Base-by-base conservation (phyloP, 495 filamentous ascomycete genomes). In the Choiromyces venosus region DNA sequence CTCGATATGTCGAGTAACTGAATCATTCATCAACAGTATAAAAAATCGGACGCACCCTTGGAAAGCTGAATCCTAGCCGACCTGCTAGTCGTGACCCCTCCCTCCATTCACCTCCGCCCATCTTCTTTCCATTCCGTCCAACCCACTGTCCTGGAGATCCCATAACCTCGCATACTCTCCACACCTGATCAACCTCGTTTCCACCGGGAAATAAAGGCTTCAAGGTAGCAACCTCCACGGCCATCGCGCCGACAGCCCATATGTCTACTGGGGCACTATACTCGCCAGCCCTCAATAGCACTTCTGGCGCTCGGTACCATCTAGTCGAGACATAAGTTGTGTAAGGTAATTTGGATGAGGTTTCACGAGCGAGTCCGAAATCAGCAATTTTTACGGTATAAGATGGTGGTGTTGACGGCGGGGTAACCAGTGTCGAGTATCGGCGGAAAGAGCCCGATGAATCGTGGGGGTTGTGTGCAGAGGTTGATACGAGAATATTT, bases 91-190 rank as follows among this genome's bases (percentile, higher is more conserved):
- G 88, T 71, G 92, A 93, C 44, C 96, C 96, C 76, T 99, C 96
- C 79, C 91, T 91, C 96, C 96, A 99, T 75, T 99, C 96, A 80
- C 96, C 96, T 81, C 96, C 96, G 69, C 96, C 96, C 64, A 99
- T 91, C 78, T 90, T 92, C 33, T 85, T 86, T 38, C 94, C 93
- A 42, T 90, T 87, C 82, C 96, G 97, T 82, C 91, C 96, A 82
- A 95, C 93, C 96, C 96, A 99, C 82, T 94, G 93, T 21, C 95
- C 96, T 19, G 96, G 96, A 84, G 94, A 97, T 33, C 96, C 96
- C 96, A 99, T 99, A 72, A 99, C 97, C 82, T 99, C 96, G 81
- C 96, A 99, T 1, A 99, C 91, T 76, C 96, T 90, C 96, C 96
- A 99, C 14, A 99, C 94, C 83, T 99, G 96, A 79, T 98, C 96